Percentiles rank a stretch among this genome's conserved stretches.
phyloP scores from a whole-genome alignment of 371 early-diverging fungal genomes.

The Zancudomyces culisetae region DNA sequence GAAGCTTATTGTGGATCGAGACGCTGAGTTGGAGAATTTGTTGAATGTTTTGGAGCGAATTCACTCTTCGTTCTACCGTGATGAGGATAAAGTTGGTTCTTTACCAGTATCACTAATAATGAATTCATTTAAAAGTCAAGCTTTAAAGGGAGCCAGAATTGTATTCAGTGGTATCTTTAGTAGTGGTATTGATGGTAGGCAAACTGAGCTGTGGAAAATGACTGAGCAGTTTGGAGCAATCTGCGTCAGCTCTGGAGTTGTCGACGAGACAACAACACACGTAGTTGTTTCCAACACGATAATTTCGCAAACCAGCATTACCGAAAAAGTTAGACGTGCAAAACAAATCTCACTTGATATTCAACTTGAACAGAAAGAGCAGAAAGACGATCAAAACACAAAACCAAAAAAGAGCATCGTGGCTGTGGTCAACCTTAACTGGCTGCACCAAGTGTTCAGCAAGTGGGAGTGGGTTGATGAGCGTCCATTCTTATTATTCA shows the following conservation, averaged over 20 bases:
- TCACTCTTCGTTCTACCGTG: constrained; percentile 22
- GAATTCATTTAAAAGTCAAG: constrained; percentile 14
- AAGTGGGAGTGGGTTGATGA: constrained; percentile 17
- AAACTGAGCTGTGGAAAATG: constrained; percentile 26
- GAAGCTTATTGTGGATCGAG: no score
- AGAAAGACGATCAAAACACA: neutral
- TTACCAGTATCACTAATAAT: neutral
- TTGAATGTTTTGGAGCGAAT: neutral
- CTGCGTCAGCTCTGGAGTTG: constrained; percentile 15
- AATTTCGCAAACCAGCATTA: neutral
- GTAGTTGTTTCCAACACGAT: no score
- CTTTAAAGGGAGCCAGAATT: constrained; percentile 25
- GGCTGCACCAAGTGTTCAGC: constrained; percentile 19
- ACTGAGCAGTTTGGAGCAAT: constrained; percentile 17
- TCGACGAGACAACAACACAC: constrained; percentile 17
- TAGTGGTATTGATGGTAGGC: constrained; percentile 43
- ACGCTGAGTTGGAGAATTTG: constrained; percentile 1
- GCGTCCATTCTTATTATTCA: constrained; percentile 11
- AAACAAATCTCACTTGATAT: neutral
- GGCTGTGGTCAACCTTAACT: constrained; percentile 13
- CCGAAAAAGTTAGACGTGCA: no score
- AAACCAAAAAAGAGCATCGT: neutral
- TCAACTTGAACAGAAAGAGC: constrained; percentile 3
- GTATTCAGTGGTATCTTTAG: constrained; percentile 34
- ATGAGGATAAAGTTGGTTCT: constrained; percentile 6